phyloP scores from a whole-genome alignment of 2,329 filamentous ascomycete species.

The Mycosphaerella arachidis region DNA sequence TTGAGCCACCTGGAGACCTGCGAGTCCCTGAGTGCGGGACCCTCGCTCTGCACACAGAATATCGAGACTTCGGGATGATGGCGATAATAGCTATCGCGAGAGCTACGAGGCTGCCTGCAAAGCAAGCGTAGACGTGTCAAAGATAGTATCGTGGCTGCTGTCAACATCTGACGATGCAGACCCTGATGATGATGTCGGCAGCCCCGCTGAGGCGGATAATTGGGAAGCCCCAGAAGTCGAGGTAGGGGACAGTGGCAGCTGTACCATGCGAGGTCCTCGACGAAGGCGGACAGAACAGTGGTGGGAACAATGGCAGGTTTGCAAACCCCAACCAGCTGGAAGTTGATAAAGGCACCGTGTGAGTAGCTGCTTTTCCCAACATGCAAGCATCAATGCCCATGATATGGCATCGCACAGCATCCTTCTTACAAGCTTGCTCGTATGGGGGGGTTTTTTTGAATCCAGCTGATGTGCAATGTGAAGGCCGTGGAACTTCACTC shows the following conservation, averaged over 20 bases:
- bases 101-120: not conserved
- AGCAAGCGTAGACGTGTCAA: not conserved
- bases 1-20: not conserved
- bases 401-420: too few relatives aligned
- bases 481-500: too few relatives aligned
- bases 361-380: not conserved
- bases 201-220: conserved; percentile 3
- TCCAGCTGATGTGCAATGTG: too few relatives aligned
- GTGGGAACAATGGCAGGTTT: not conserved
- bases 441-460: too few relatives aligned
- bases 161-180: not conserved
- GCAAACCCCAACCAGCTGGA: not conserved
- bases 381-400: too few relatives aligned
- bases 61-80: conserved; percentile 2
- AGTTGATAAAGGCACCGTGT: not conserved
- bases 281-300: not conserved
- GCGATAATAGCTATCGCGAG: not conserved
- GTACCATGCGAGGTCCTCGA: conserved; percentile 1
- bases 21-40: not conserved
- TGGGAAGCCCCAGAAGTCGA: conserved; percentile 15
- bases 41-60: conserved; percentile 14
- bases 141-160: not conserved
- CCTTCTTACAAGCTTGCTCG: too few relatives aligned
- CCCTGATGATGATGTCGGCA: not conserved
- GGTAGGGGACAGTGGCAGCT: conserved; percentile 9